Evolutionary conservation across 805 yeast species (phyloP).

Genomic region (Candida jianshihensis): DNA sequence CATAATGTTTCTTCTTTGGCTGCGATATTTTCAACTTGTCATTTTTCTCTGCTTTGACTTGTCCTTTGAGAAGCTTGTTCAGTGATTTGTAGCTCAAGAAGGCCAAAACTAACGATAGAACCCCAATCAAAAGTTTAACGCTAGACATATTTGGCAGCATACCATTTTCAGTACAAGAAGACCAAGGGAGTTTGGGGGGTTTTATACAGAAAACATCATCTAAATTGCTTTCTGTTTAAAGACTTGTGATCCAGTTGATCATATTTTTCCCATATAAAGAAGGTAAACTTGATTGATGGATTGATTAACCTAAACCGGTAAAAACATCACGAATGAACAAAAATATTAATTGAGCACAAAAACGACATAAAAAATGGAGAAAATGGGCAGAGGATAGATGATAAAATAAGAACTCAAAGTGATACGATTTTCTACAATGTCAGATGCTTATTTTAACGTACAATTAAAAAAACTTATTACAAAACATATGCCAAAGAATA

Average conservation of each 20-base stretch:
- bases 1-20: constrained; percentile 1
- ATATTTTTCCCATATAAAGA: too few species aligned
- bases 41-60: too few species aligned
- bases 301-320: not conserved
- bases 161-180: too few species aligned
- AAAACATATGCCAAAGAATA: constrained; percentile 11
- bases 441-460: constrained; percentile 19
- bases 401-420: too few species aligned
- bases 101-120: not conserved
- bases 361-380: not conserved
- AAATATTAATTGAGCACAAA: too few species aligned
- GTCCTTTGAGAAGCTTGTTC: not conserved
- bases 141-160: too few species aligned
- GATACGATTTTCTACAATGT: not conserved
- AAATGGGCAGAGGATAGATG: not conserved
- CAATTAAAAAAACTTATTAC: constrained; percentile 23
- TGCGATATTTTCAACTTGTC: too few species aligned
- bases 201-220: not conserved
- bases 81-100: constrained; percentile 1
- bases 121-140: not conserved
- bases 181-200: too few species aligned
- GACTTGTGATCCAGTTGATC: not conserved
- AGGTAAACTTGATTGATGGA: not conserved
- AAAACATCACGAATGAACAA: too few species aligned
- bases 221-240: not conserved